phyloP scores from a whole-genome alignment of 2,329 filamentous ascomycete genomes.

The Alternaria dauci region DNA sequence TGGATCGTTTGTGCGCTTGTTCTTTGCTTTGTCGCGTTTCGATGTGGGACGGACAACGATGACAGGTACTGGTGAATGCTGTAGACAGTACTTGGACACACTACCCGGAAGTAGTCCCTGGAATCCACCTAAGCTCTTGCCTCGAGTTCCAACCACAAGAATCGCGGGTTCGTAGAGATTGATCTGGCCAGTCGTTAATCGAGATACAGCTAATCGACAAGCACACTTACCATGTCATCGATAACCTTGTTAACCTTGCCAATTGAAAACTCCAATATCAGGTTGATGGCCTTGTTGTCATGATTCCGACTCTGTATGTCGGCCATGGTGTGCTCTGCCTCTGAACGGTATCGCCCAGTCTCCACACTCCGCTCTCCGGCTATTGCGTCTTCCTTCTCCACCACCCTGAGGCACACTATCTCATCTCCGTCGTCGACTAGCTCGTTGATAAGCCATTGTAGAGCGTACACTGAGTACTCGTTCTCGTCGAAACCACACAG shows the following conservation, averaged over 20 bases:
- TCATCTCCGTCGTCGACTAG: conserved; percentile 93
- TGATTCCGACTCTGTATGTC: conserved; percentile 82
- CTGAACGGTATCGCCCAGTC: conserved; percentile 75
- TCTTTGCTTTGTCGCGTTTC: conserved; percentile 89
- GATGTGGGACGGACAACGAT: conserved; percentile 89
- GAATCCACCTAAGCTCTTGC: conserved; percentile 82
- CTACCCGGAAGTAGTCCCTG: conserved; percentile 87
- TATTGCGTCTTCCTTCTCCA: conserved; percentile 82
- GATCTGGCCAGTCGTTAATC: conserved; percentile 65
- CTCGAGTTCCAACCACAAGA: conserved; percentile 87
- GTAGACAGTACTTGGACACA: conserved; percentile 92
- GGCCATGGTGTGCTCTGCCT: conserved; percentile 77
- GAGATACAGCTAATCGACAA: not conserved
- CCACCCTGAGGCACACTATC: conserved; percentile 86
- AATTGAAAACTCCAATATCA: conserved; percentile 86
- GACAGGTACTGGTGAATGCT: conserved; percentile 91
- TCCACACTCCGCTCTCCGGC: conserved; percentile 68
- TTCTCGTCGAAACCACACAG: conserved; percentile 92
- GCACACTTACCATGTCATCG: conserved; percentile 77
- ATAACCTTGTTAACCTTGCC: conserved; percentile 92
- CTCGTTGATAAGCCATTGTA: conserved; percentile 92
- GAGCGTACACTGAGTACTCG: conserved; percentile 87
- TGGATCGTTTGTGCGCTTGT: conserved; percentile 81
- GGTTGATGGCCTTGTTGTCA: conserved; percentile 81
- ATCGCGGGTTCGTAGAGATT: conserved; percentile 91